Evolutionary conservation across 495 filamentous ascomycete genomes (phyloP).

Genomic region (Annulohypoxylon bovei): DNA sequence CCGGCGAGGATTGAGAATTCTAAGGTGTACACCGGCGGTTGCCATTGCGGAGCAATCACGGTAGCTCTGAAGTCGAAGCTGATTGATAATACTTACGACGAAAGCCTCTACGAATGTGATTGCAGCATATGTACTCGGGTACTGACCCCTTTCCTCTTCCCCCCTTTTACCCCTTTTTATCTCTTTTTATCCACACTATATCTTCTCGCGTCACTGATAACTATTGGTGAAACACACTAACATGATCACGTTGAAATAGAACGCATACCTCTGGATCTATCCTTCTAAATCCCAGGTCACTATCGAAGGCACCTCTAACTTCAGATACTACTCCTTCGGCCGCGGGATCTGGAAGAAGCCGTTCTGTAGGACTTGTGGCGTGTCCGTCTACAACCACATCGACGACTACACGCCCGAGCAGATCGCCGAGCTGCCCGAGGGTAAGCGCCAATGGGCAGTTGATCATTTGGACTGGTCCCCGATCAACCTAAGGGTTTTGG

Average conservation of each 20-base stretch:
- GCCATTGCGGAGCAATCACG: slow-evolving; percentile 49
- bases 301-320: slow-evolving; percentile 13
- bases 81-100: slow-evolving; percentile 40
- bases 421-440: slow-evolving; percentile 39
- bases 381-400: slow-evolving; percentile 33
- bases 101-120: slow-evolving; percentile 28
- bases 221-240: background rate
- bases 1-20: slow-evolving; percentile 23
- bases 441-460: slow-evolving; percentile 7
- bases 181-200: background rate
- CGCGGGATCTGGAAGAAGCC: slow-evolving; percentile 28
- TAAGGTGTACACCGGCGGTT: slow-evolving; percentile 46
- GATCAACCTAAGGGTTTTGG: slow-evolving; percentile 34
- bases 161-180: background rate
- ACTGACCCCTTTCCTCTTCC: background rate
- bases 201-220: background rate
- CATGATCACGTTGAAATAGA: background rate
- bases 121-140: slow-evolving; percentile 48
- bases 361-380: slow-evolving; percentile 48
- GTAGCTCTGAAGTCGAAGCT: slow-evolving; percentile 44
- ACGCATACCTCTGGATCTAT: slow-evolving; percentile 39
- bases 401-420: slow-evolving; percentile 22
- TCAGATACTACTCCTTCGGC: slow-evolving; percentile 45
- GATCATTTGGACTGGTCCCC: slow-evolving; percentile 31
- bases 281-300: slow-evolving; percentile 33